phyloP scores from a whole-genome alignment of 2,329 filamentous ascomycete genomes.

The Apiospora sp. region DNA sequence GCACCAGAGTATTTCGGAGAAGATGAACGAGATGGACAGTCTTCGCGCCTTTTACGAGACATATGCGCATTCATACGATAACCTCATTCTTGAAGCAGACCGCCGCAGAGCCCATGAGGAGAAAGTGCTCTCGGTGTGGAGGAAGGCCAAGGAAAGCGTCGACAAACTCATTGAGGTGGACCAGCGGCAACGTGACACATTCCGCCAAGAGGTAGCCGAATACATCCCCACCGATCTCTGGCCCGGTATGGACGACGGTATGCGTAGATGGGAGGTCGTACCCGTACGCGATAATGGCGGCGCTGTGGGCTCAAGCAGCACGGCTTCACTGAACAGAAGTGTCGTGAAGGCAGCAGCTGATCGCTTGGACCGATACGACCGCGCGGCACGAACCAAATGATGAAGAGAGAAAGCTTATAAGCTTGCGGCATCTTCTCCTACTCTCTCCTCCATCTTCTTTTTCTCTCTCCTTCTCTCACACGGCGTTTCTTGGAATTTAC shows the following conservation, averaged over 20 bases:
- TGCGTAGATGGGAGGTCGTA: slow-evolving; percentile 59
- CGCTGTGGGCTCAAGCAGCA: slow-evolving; percentile 32
- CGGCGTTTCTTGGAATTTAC: slow-evolving; percentile 1
- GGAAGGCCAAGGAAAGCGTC: slow-evolving; percentile 79
- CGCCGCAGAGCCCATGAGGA: slow-evolving; percentile 77
- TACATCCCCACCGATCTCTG: slow-evolving; percentile 89
- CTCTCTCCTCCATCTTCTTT: neutral
- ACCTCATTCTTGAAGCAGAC: slow-evolving; percentile 83
- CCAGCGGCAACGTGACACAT: slow-evolving; percentile 74
- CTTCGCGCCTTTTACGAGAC: slow-evolving; percentile 86
- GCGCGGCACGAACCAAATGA: slow-evolving; percentile 1
- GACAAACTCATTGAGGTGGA: slow-evolving; percentile 80
- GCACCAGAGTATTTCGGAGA: slow-evolving; percentile 70
- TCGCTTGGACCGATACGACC: slow-evolving; percentile 29
- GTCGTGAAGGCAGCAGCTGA: slow-evolving; percentile 40
- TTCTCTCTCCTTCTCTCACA: neutral
- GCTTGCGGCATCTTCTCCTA: neutral
- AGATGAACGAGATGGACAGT: slow-evolving; percentile 78
- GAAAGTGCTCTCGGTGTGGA: slow-evolving; percentile 76
- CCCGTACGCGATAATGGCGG: slow-evolving; percentile 44
- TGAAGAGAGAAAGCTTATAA: neutral
- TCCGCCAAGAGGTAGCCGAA: slow-evolving; percentile 83
- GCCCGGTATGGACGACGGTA: slow-evolving; percentile 74
- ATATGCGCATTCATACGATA: slow-evolving; percentile 85
- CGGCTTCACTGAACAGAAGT: slow-evolving; percentile 40